Evolutionary conservation across 768 basidiomycete species (phyloP).

Genomic region (Leccinum rimulosum): DNA sequence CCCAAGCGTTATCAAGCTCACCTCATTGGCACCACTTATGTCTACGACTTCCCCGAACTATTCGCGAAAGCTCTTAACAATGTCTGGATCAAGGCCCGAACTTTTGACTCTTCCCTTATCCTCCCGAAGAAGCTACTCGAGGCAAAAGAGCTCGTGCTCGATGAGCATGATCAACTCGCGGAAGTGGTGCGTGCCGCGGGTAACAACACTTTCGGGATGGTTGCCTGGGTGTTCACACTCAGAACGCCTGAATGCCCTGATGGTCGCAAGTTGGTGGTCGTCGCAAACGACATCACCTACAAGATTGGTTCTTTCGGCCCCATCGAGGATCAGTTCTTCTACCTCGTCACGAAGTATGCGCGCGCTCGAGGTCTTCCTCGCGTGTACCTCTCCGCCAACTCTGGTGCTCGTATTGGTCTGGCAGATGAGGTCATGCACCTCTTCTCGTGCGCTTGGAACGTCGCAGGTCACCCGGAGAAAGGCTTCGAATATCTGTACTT

Average conservation of each 20-base stretch:
- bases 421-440: conserved; percentile 88
- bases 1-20: conserved; percentile 99
- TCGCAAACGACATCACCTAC: conserved; percentile 98
- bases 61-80: conserved; percentile 97
- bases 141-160: conserved; percentile 88
- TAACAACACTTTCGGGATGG: conserved; percentile 96
- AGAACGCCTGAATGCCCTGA: conserved; percentile 88
- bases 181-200: conserved; percentile 93
- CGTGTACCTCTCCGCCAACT: conserved; percentile 98
- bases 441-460: conserved; percentile 92
- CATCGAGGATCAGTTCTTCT: conserved; percentile 94
- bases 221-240: conserved; percentile 94
- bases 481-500: conserved; percentile 96
- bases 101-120: conserved; percentile 59
- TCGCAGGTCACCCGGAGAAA: conserved; percentile 81
- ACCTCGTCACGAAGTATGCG: conserved; percentile 90
- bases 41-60: conserved; percentile 98
- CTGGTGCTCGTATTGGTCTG: conserved; percentile 93
- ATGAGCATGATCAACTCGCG: conserved; percentile 86
- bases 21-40: conserved; percentile 96
- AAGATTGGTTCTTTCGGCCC: conserved; percentile 99
- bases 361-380: conserved; percentile 86
- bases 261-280: conserved; percentile 83
- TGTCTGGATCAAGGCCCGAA: conserved; percentile 78
- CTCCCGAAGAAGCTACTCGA: conserved; percentile 78